Evolutionary conservation across 495 filamentous ascomycete genomes (phyloP), one percentile per base, ranked within the genome.

Genomic region (Thermochaetoides thermophila): DNA sequence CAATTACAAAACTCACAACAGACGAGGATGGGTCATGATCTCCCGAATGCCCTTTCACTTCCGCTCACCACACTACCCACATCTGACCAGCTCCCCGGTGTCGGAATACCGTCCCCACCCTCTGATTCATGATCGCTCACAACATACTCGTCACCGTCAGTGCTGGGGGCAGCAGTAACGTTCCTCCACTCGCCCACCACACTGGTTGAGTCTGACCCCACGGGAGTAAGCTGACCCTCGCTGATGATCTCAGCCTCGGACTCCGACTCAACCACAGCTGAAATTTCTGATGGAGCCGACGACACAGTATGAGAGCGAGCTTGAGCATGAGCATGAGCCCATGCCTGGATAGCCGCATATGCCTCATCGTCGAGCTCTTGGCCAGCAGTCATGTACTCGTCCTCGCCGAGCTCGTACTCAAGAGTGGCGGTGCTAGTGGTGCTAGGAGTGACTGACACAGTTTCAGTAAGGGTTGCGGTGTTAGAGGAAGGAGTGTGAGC

Each of bases 41-140:
- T 39, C 20, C 53, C 52, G 39, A 49, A 38, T 21, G 38, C 44
- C 28, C 37, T 46, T 38, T 70, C 67, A 16, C 53, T 61, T 40
- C 69, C 71, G 50, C 78, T 81, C 19, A 81, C 59, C 20, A 74
- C 70, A 45, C 80, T 84, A 11, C 76, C 79, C 7, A 86, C 69
- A 35, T 86, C 80, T 3, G 77, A 79, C 81, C 81, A 86, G 52
- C 73, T 80, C 20, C 68, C 66, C 0, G 79, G 78, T 7, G 79
- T 86, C 25, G 55, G 51, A 24, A n/a, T n/a, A n/a, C n/a, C n/a
- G n/a, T 72, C 60, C 5, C 71, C 74, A 12, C 64, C 68, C 12
- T 62, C 76, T 39, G 68, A n/a, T n/a, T 56, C 7, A 81, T 74
- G 48, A n/a, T n/a, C n/a, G n/a, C 80, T 86, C 59, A 82, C 53